Evolutionary conservation across 345 rosid species (phyloP).

Genomic region (Hibiscus mutabilis): DNA sequence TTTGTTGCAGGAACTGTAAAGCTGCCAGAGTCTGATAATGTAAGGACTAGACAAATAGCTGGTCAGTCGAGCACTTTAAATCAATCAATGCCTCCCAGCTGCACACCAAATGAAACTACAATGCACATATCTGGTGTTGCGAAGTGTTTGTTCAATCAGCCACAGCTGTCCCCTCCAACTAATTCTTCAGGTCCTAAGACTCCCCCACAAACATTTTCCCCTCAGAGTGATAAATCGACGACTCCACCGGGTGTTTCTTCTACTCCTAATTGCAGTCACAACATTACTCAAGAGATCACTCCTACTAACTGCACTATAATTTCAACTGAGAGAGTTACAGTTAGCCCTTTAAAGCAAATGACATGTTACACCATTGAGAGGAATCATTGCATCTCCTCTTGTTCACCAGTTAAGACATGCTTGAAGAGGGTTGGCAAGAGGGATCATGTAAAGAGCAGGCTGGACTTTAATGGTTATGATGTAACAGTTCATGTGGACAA

Average conservation of each 20-base stretch:
- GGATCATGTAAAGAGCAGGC: conserved; percentile 76
- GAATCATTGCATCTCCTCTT: conserved; percentile 60
- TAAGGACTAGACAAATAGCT: conserved; percentile 9
- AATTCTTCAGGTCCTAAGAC: conserved; percentile 49
- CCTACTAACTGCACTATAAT: conserved; percentile 64
- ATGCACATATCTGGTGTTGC: conserved; percentile 54
- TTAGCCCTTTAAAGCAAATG: conserved; percentile 64
- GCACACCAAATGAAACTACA: conserved; percentile 17
- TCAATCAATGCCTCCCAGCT: conserved; percentile 16
- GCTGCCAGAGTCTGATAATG: conserved; percentile 12
- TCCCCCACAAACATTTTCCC: conserved; percentile 47
- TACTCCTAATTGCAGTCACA: conserved; percentile 26
- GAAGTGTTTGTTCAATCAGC: conserved; percentile 63
- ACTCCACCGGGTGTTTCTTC: conserved; percentile 32
- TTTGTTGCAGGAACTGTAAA: conserved; percentile 11
- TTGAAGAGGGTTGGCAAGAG: conserved; percentile 41
- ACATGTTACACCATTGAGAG: conserved; percentile 66
- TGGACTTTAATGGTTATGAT: conserved; percentile 72
- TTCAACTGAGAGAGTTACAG: conserved; percentile 52
- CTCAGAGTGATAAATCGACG: conserved; percentile 29
- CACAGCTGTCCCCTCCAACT: conserved; percentile 26
- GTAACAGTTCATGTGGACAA: conserved; percentile 26
- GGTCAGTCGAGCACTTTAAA: conserved; percentile 20
- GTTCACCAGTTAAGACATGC: conserved; percentile 55
- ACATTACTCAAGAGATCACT: conserved; percentile 33